Percentiles rank a stretch among this genome's conserved stretches.
Evolutionary conservation across 108 stramenopile genomes (phyloP).

Genomic region (Cyclotella choctawhatcheeana): DNA sequence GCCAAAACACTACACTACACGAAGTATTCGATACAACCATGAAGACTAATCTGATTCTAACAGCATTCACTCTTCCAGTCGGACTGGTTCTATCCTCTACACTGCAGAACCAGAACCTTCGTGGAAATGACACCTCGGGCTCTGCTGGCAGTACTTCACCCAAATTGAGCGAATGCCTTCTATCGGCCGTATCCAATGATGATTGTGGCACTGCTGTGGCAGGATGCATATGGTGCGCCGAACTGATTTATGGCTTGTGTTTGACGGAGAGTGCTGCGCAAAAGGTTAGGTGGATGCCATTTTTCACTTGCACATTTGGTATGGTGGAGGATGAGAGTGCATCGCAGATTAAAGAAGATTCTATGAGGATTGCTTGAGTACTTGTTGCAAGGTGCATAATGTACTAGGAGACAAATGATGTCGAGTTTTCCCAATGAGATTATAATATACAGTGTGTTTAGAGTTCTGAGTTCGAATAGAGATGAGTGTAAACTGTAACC

Average conservation of each 20-base stretch:
- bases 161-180: slow-evolving; percentile 29
- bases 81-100: background rate
- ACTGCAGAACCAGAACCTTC: background rate
- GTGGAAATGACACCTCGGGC: background rate
- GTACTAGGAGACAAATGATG: background rate
- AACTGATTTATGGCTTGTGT: slow-evolving; percentile 42
- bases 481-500: too few relatives aligned
- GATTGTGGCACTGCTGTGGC: slow-evolving; percentile 25
- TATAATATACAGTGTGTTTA: too few relatives aligned
- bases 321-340: background rate
- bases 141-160: background rate
- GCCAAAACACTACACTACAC: too few relatives aligned
- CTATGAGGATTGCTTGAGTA: too few relatives aligned
- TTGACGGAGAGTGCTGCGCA: slow-evolving; percentile 29
- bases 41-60: background rate
- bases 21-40: too few relatives aligned
- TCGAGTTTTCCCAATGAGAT: background rate
- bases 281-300: slow-evolving; percentile 38
- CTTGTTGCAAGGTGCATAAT: background rate
- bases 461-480: too few relatives aligned
- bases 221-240: slow-evolving; percentile 43
- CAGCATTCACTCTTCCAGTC: background rate
- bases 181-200: slow-evolving; percentile 23
- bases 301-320: slow-evolving; percentile 22
- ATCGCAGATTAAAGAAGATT: background rate